A percentile compares a stretch with the other conserved stretches of the same genome.
phyloP scores from a whole-genome alignment of 495 filamentous ascomycete species.

The Aspergillus steynii region DNA sequence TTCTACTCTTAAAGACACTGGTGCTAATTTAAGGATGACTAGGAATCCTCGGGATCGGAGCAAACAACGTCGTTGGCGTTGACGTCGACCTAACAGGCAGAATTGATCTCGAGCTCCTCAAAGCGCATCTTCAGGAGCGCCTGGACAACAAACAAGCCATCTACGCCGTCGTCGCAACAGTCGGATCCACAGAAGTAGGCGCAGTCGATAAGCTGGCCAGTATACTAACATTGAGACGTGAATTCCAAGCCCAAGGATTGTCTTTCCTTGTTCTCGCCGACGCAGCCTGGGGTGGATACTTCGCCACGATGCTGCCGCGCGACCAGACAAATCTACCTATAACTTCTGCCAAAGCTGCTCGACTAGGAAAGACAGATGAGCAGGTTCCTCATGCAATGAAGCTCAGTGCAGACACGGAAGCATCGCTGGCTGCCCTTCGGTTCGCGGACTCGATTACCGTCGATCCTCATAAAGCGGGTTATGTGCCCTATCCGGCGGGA shows the following conservation, averaged over 20 bases:
- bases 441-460: constrained; percentile 45
- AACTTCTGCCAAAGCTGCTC: background rate
- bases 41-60: constrained; percentile 40
- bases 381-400: constrained; percentile 26
- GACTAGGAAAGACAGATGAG: background rate
- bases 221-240: constrained; percentile 36
- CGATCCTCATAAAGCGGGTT: constrained; percentile 50
- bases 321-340: background rate
- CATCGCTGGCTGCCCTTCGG: constrained; percentile 31
- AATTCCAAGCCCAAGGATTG: constrained; percentile 37
- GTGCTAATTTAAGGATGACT: constrained; percentile 20
- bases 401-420: constrained; percentile 32
- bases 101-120: constrained; percentile 31
- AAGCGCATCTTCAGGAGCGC: constrained; percentile 27
- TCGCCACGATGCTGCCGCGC: constrained; percentile 41
- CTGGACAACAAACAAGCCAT: constrained; percentile 32
- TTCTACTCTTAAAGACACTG: background rate
- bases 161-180: constrained; percentile 26
- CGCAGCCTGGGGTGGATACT: constrained; percentile 53
- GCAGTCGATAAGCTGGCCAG: constrained; percentile 36
- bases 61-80: constrained; percentile 36
- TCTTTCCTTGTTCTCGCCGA: constrained; percentile 45
- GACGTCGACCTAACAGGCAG: constrained; percentile 35
- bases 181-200: constrained; percentile 37
- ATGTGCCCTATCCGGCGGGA: constrained; percentile 50